These are phyloP conservation scores for Echria macrotheca DNA, from an alignment of 495 filamentous ascomycete species.

Conservation along the genomic window DNA sequence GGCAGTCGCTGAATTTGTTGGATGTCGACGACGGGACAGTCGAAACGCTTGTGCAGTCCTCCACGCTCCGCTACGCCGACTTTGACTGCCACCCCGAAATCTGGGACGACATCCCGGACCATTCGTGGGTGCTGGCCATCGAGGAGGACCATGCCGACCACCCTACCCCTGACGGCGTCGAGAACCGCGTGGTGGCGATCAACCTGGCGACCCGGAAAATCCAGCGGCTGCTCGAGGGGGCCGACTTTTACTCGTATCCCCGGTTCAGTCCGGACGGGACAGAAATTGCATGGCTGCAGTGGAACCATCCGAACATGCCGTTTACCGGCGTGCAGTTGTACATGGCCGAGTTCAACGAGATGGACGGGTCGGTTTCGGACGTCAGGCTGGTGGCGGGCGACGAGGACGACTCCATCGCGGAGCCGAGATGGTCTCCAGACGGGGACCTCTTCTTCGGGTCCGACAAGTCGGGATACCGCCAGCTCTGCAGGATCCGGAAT, in stretches of 20 bases:
- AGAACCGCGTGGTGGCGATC: constrained; percentile 34
- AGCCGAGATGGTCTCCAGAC: constrained; percentile 41
- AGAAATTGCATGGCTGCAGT: constrained; percentile 44
- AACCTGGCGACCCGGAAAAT: constrained; percentile 22
- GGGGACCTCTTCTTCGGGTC: constrained; percentile 40
- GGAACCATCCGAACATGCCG: constrained; percentile 48
- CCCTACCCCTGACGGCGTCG: constrained; percentile 21
- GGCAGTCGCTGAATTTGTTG: constrained; percentile 34
- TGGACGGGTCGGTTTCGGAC: not conserved
- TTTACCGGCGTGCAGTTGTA: constrained; percentile 42
- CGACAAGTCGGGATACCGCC: constrained; percentile 39
- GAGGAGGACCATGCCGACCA: constrained; percentile 40
- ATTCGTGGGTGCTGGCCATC: constrained; percentile 37
- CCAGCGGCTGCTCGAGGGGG: constrained; percentile 26
- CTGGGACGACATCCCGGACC: not conserved
- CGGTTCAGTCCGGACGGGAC: constrained; percentile 41
- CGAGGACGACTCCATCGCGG: constrained; percentile 30
- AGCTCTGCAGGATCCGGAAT: constrained; percentile 27
- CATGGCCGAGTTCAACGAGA: constrained; percentile 25
- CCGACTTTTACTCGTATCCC: constrained; percentile 47
- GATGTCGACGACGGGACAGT: constrained; percentile 24
- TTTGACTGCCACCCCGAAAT: constrained; percentile 33
- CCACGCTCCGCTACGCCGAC: constrained; percentile 32
- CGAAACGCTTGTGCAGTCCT: constrained; percentile 21
- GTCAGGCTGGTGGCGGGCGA: constrained; percentile 25